Evolutionary conservation across 2,329 filamentous ascomycete genomes (phyloP), one percentile per base, ranked within the genome.

Genomic region (Colletotrichum scovillei): DNA sequence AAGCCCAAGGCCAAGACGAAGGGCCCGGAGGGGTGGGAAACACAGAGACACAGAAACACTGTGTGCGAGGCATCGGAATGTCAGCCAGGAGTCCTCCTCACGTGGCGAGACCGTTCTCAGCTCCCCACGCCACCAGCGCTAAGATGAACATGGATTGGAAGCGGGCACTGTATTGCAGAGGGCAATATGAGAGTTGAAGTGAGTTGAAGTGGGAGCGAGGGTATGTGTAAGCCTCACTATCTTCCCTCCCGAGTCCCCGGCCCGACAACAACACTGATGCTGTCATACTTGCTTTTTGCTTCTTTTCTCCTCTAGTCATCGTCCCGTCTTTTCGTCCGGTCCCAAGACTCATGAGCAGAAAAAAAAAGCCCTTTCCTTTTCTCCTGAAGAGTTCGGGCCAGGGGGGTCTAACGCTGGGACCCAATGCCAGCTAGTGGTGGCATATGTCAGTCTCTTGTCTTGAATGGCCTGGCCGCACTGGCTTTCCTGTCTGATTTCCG

Each of bases 361-460:
- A 1, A 32, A 30, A 24, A 5, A 19, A n/a, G 32, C 46, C 26
- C 9, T 52, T 52, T 57, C n/a, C 32, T 26, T 30, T 9, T 42
- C 67, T 49, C 60, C 67, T 70, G 67, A 62, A 70, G 38, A 65
- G 19, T 73, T 69, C 32, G 53, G 28, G 59, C 32, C 24, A 28
- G 22, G 32, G 38, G 38, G n/a, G 24, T 57, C 57, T 32, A 42
- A 72, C 24, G 38, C 30, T 28, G 30, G 67, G 53, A 12, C 69
- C 69, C 66, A 32, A 12, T 55, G 63, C 56, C 35, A 53, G 35
- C 42, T 56, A 58, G 28, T 57, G 60, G 22, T 72, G 69, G 42
- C 69, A 72, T 42, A 69, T 72, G 69, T 72, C 69, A 72, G 59
- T 59, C 38, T 63, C 69, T 59, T 69, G 53, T 62, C 69, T 32